Base-by-base conservation (phyloP, 257 asterid species). In the Capsicum rhomboideum region DNA sequence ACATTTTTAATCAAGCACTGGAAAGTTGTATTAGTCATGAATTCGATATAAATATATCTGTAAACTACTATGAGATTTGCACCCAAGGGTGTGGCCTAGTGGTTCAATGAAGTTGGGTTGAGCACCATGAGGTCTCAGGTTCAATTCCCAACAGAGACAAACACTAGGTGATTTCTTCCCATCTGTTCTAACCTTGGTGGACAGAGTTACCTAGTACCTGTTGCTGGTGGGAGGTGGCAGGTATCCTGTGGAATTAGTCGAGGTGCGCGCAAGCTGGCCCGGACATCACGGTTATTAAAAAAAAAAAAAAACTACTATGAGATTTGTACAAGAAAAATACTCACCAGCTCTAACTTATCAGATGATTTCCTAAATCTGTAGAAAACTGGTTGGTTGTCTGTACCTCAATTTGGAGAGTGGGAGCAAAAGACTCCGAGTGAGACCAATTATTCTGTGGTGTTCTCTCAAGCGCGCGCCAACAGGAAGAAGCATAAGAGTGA, bases 341-440 rank as follows among this genome's bases (percentile, higher is more conserved):
- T 77, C 63, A 50, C 82, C 9, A 52, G 64, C 28, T 50, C 46
- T 82, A 66, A 82, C 84, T 81, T 46, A 26, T 26, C 61, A 69
- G 66, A 82, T 63, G 52, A 63, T 87, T 53, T 42, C 82, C 52
- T 29, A 71, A 72, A 85, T 77, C 63, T 82, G 84, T 67, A 88
- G 87, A 84, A 71, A 82, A 84, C 29, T 28, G 53, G 31, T 50
- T 82, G 89, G 83, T 84, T 44, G 90, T 50, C 87, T 2, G 93
- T 92, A 83, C 95, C 95, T 54, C 90, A 88, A 82, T 92, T 92
- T 50, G 95, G 93, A 82, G 90, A 67, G 16, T 92, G 95, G 95
- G 95, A 92, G 72, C 85, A 88, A 8, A 85, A 87, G 86, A 84
- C 86, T 21, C 82, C 82, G 40, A 79, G 37, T 4, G 85, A 83